phyloP scores from a whole-genome alignment of 2,329 filamentous ascomycete genomes.

The Ophiostoma australiae region DNA sequence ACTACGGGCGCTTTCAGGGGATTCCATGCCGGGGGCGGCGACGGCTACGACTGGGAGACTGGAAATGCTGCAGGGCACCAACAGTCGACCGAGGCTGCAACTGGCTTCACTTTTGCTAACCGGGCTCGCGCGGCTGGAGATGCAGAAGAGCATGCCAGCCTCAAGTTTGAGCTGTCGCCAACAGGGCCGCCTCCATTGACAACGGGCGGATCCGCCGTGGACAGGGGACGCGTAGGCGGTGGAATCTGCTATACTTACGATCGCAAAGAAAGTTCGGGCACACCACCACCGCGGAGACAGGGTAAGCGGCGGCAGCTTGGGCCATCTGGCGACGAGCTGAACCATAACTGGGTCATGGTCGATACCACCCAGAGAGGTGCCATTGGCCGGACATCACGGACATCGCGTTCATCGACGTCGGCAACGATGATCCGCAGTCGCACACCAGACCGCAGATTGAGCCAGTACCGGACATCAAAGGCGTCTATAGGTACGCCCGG shows the following conservation, averaged over 20 bases:
- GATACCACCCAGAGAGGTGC: slow-evolving; percentile 33
- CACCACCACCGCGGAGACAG: slow-evolving; percentile 37
- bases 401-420: background rate
- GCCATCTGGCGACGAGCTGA: slow-evolving; percentile 51
- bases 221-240: background rate
- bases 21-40: slow-evolving; percentile 80
- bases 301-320: slow-evolving; percentile 53
- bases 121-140: background rate
- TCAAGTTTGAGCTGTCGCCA: background rate
- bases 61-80: slow-evolving; percentile 30
- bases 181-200: background rate
- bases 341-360: slow-evolving; percentile 69
- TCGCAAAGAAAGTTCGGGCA: background rate
- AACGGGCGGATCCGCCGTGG: background rate
- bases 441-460: slow-evolving; percentile 23
- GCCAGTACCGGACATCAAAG: background rate
- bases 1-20: slow-evolving; percentile 68
- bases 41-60: slow-evolving; percentile 51
- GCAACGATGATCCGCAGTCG: background rate
- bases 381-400: no score
- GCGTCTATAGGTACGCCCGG: slow-evolving; percentile 29
- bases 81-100: background rate
- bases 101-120: background rate
- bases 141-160: background rate
- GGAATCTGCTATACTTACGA: background rate